A percentile compares a stretch with the other conserved stretches of the same genome.
Conservation (phyloP, 768 basidiomycete genomes). For the Amanita jacksonii region DNA sequence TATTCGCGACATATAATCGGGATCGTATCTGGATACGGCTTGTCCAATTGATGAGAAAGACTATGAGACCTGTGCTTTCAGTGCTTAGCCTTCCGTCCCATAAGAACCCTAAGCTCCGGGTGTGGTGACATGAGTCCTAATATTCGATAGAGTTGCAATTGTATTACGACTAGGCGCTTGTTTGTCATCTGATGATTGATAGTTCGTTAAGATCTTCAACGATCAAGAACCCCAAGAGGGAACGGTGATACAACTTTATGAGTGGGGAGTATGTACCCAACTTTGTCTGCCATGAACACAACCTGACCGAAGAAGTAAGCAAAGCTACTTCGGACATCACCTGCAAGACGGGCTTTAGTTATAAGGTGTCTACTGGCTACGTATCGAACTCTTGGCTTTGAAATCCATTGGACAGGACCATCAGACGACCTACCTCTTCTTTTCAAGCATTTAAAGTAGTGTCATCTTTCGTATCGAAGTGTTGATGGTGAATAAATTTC, state of each 20-base stretch:
- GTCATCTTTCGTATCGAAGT: no score
- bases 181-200: constrained; percentile 8
- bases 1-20: constrained; percentile 27
- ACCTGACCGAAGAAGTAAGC: constrained; percentile 21
- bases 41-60: constrained; percentile 38
- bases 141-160: constrained; percentile 24
- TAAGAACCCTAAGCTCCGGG: constrained; percentile 15
- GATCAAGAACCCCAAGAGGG: constrained; percentile 18
- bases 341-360: constrained; percentile 30
- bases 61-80: constrained; percentile 45
- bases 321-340: constrained; percentile 34
- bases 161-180: constrained; percentile 26
- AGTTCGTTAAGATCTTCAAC: constrained; percentile 26
- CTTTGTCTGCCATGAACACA: not conserved
- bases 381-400: constrained; percentile 14
- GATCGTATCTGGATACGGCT: constrained; percentile 33
- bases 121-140: not conserved
- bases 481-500: no score
- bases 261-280: constrained; percentile 23
- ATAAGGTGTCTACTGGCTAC: constrained; percentile 28
- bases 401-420: constrained; percentile 17
- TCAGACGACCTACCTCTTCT: constrained; percentile 28
- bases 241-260: constrained; percentile 24
- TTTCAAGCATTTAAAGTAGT: no score
- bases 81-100: constrained; percentile 32